A percentile compares a stretch with the other conserved stretches of the same genome.
These are phyloP conservation scores for Eucalyptus polybractea DNA, from an alignment of 345 rosid genomes.

Conservation along the genomic window DNA sequence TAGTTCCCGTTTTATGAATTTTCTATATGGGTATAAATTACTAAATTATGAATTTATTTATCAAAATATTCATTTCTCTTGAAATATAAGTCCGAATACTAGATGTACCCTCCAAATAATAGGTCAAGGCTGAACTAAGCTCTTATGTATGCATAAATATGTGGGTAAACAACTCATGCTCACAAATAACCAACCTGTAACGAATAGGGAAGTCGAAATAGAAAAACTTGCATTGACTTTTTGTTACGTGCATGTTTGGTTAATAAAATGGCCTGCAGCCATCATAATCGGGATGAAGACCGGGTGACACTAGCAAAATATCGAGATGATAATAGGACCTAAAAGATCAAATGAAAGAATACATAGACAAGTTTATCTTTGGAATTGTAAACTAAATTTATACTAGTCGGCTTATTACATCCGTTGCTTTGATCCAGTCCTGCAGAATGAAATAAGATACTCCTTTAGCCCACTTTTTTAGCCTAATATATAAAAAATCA, in stretches of 20 bases:
- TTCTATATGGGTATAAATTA: neutral
- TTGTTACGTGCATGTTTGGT: fast-evolving
- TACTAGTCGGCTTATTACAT: neutral
- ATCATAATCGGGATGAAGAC: neutral
- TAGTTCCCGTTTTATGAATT: fast-evolving
- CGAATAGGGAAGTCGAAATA: neutral
- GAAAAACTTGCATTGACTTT: neutral
- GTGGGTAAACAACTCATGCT: neutral
- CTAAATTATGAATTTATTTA: fast-evolving
- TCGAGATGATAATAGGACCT: neutral
- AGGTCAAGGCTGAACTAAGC: neutral
- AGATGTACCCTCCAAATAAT: fast-evolving
- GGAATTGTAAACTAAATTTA: neutral
- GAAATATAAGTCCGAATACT: no score
- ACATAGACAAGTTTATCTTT: fast-evolving
- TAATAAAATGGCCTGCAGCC: fast-evolving
- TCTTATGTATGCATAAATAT: neutral
- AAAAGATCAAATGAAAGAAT: neutral
- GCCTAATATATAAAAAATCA: neutral
- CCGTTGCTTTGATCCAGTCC: fast-evolving
- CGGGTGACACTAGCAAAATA: fast-evolving
- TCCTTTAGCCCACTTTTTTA: neutral
- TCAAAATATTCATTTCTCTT: neutral
- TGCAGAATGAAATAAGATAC: fast-evolving
- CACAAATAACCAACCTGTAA: fast-evolving